Conservation (phyloP, 257 asterid species). For the Echium plantagineum region DNA sequence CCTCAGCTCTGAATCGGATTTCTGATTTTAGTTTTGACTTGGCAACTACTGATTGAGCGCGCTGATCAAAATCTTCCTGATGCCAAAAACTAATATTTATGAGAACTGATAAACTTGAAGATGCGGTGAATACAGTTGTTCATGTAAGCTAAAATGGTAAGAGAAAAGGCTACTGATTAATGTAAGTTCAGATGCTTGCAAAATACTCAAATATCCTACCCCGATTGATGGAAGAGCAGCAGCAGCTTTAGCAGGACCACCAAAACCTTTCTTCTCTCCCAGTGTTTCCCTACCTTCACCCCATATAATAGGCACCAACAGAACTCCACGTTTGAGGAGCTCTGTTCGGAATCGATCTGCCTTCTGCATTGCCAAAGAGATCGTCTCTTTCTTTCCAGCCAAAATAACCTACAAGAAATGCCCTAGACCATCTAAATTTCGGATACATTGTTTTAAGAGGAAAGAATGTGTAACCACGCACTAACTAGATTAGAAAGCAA, state of each 20-base stretch:
- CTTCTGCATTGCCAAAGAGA: slow-evolving; percentile 53
- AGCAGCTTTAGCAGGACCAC: slow-evolving; percentile 54
- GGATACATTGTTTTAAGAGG: too few relatives aligned
- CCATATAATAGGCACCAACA: slow-evolving; percentile 84
- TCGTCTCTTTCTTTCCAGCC: slow-evolving; percentile 79
- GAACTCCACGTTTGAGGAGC: slow-evolving; percentile 71
- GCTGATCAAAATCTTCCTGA: slow-evolving; percentile 83
- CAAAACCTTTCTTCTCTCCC: slow-evolving; percentile 79
- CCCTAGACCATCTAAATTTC: too few relatives aligned
- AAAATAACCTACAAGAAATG: slow-evolving; percentile 62
- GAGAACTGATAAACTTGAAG: neutral
- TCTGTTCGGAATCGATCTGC: slow-evolving; percentile 86
- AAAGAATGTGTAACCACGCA: too few relatives aligned
- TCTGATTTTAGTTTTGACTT: slow-evolving; percentile 85
- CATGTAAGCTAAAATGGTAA: neutral
- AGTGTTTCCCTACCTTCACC: slow-evolving; percentile 46
- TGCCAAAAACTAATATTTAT: neutral
- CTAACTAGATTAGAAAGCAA: too few relatives aligned
- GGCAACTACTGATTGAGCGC: slow-evolving; percentile 63
- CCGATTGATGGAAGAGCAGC: slow-evolving; percentile 89
- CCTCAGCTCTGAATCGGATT: slow-evolving; percentile 89
- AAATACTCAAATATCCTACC: slow-evolving; percentile 26
- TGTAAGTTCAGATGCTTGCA: neutral
- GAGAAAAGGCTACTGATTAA: neutral
- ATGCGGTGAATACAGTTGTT: neutral